phyloP scores from a whole-genome alignment of 2,329 filamentous ascomycete genomes.

The Curvularia lunata region DNA sequence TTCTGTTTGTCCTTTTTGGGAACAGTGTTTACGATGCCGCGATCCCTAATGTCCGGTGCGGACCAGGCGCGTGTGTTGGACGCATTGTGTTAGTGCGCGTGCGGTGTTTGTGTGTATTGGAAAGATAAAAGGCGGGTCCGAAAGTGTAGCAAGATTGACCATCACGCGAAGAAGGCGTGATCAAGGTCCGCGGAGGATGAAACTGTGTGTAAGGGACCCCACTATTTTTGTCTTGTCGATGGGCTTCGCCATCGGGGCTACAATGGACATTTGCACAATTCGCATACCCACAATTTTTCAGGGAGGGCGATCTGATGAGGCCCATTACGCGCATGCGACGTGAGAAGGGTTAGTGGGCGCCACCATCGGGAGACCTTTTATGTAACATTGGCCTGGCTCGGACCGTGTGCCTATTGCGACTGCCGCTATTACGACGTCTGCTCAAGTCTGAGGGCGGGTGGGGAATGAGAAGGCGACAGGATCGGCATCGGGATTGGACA shows the following conservation, averaged over 20 bases:
- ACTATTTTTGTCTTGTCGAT: neutral
- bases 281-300: conserved; percentile 13
- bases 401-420: neutral
- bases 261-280: conserved; percentile 7
- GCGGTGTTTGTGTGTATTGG: neutral
- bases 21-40: conserved; percentile 3
- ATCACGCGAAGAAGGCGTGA: neutral
- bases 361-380: conserved; percentile 8
- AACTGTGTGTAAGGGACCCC: neutral
- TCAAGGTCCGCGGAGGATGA: neutral
- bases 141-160: neutral
- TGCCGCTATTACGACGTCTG: neutral
- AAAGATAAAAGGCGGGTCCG: neutral
- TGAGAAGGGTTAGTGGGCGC: conserved; percentile 7
- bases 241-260: neutral
- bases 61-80: neutral
- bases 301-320: conserved; percentile 2
- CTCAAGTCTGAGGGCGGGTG: neutral
- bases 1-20: neutral
- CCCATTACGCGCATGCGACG: conserved; percentile 2
- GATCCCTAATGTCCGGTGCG: neutral
- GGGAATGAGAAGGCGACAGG: neutral
- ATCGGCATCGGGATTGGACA: neutral
- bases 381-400: neutral
- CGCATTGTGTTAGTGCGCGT: neutral